These are phyloP conservation scores for Paxillus ammoniavirescens DNA, from an alignment of 768 basidiomycete species.

Conservation along the genomic window DNA sequence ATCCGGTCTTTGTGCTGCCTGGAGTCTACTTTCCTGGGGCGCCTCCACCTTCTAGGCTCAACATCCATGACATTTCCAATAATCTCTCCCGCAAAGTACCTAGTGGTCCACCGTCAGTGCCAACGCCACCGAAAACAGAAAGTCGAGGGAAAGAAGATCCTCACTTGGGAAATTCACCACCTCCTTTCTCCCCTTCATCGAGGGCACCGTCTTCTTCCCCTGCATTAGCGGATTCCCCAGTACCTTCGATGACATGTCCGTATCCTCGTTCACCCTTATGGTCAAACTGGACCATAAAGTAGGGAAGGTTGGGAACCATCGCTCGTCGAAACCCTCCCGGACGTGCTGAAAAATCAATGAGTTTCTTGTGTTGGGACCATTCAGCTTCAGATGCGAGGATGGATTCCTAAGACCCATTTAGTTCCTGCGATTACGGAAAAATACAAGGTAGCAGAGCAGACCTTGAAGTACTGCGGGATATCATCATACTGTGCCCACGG, in stretches of 20 bases:
- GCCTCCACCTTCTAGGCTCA: slow-evolving; percentile 83
- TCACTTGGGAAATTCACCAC: slow-evolving; percentile 87
- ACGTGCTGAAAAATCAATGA: slow-evolving; percentile 88
- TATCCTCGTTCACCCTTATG: slow-evolving; percentile 97
- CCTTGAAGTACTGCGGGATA: slow-evolving; percentile 92
- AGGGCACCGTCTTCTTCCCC: slow-evolving; percentile 64
- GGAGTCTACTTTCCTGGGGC: slow-evolving; percentile 73
- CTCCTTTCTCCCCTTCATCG: slow-evolving; percentile 87
- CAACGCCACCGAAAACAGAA: not conserved
- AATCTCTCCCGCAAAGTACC: slow-evolving; percentile 75
- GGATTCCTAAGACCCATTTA: slow-evolving; percentile 63
- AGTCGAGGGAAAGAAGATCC: slow-evolving; percentile 18
- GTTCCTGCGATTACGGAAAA: not conserved
- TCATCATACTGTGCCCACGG: slow-evolving; percentile 86
- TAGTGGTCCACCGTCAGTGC: slow-evolving; percentile 31
- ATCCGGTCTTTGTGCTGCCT: slow-evolving; percentile 70
- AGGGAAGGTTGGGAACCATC: slow-evolving; percentile 96
- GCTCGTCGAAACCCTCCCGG: slow-evolving; percentile 93
- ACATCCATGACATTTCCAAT: slow-evolving; percentile 75
- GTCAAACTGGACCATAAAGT: slow-evolving; percentile 99
- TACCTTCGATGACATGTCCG: slow-evolving; percentile 97
- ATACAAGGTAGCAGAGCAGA: slow-evolving; percentile 31
- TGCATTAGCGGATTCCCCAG: slow-evolving; percentile 56
- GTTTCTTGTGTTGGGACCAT: slow-evolving; percentile 98
- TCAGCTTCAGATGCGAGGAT: slow-evolving; percentile 91